Base-by-base conservation (phyloP, 306 rosid genomes). In the Gleditsia sinensis region DNA sequence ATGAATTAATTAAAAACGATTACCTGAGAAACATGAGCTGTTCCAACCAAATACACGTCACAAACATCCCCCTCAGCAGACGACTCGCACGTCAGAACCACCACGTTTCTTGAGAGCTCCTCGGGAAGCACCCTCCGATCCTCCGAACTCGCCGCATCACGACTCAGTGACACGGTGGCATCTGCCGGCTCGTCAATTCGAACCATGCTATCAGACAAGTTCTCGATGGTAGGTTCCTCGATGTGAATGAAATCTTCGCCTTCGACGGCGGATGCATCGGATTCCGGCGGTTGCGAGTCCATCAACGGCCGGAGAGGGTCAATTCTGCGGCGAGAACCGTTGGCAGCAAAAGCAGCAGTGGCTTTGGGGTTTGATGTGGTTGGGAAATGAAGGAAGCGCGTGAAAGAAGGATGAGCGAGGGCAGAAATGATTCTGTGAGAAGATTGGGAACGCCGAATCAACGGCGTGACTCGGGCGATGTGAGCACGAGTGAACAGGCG, bases 1-100 rank as follows among this genome's bases (percentile, higher is more conserved):
- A 46, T 24, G 20, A 33, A 34, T 20, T n/a, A n/a, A n/a, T n/a
- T 40, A 24, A n/a, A n/a, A 67, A 20, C 14, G 24, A 58, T 72
- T 82, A 94, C 99, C 92, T 74, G 80, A 3, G 99, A 94, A 37
- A 94, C 97, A 53, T 94, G 99, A 48, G 96, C 96, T 19, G 97
- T 92, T 61, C 99, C 99, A 23, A 94, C 95, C 59, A 94, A 28
- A 77, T 88, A 85, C 7, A 94, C 99, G 12, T 94, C 85, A 66
- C 99, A 94, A 49, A 90, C 81, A 37, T 89, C 90, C 48, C 89
- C 84, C 14, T 68, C 86, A 9, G 90, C 87, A 19, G 87, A 9
- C 7, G 97, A 87, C 32, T 92, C 95, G 72, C 99, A 94, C n/a
- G 89, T 77, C 74, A 94, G 87, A 49, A 71, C 58, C 57, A 88